Evolutionary conservation across 2,329 filamentous ascomycete genomes (phyloP).

Genomic region (Parastagonospora avenae): DNA sequence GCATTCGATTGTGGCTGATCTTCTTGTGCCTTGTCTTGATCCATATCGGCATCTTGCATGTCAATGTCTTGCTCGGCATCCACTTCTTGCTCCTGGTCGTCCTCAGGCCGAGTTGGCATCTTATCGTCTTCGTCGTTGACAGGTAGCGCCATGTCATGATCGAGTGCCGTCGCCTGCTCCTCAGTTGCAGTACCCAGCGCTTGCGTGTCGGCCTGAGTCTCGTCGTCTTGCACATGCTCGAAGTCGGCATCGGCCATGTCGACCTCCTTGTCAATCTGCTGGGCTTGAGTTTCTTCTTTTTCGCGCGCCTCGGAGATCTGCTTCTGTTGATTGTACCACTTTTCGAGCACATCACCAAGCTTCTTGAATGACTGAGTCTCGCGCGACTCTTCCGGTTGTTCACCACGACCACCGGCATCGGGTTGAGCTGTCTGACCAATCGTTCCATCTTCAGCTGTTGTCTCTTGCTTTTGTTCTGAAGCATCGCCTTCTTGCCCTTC

Average conservation of each 20-base stretch:
- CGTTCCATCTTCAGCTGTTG: constrained; percentile 66
- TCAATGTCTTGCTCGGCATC: constrained; percentile 44
- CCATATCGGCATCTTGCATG: constrained; percentile 49
- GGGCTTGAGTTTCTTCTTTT: constrained; percentile 59
- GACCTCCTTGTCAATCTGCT: constrained; percentile 59
- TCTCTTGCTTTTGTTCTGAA: constrained; percentile 66
- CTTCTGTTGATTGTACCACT: constrained; percentile 86
- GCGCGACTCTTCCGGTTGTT: constrained; percentile 47
- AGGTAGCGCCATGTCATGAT: constrained; percentile 88
- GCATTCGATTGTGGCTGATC: constrained; percentile 34
- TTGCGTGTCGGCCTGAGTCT: constrained; percentile 82
- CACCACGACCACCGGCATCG: constrained; percentile 44
- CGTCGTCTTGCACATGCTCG: constrained; percentile 87
- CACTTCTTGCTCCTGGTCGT: constrained; percentile 35
- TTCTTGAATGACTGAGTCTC: constrained; percentile 84
- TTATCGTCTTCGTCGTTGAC: constrained; percentile 58
- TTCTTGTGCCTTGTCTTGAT: constrained; percentile 29
- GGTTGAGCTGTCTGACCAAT: constrained; percentile 43
- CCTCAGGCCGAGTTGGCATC: constrained; percentile 39
- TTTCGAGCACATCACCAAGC: constrained; percentile 87
- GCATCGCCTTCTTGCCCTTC: constrained; percentile 70
- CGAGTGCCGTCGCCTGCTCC: constrained; percentile 83
- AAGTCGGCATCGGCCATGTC: constrained; percentile 84
- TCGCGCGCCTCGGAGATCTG: constrained; percentile 66
- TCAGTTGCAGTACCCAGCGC: constrained; percentile 87